Evolutionary conservation across 2,329 filamentous ascomycete species (phyloP).

Genomic region (Teratosphaeria epicoccoides): DNA sequence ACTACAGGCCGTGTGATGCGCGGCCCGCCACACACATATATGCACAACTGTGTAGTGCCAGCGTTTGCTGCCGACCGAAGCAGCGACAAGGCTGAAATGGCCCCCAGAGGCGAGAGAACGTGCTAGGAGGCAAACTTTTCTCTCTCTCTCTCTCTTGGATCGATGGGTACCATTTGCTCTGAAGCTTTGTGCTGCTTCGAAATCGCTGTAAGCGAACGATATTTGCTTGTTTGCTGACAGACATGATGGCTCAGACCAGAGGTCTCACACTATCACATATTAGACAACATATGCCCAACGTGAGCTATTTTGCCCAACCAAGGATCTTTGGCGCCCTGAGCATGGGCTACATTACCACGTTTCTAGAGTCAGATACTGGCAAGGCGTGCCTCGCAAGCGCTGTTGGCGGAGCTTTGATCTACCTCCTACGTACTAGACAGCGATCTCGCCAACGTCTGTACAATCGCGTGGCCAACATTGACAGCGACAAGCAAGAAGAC

Average conservation of each 20-base stretch:
- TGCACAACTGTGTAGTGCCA: background rate
- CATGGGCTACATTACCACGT: background rate
- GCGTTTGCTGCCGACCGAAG: no score
- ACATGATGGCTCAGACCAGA: background rate
- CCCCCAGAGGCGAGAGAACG: background rate
- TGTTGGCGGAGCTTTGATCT: background rate
- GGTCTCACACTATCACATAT: background rate
- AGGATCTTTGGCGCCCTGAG: background rate
- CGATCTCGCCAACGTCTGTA: background rate
- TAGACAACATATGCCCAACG: background rate
- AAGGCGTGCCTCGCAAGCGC: background rate
- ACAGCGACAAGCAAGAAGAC: background rate
- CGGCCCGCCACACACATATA: background rate
- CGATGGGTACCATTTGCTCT: background rate
- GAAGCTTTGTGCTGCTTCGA: background rate
- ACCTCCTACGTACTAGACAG: background rate
- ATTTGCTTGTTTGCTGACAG: background rate
- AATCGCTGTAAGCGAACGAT: background rate
- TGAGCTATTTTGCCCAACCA: background rate
- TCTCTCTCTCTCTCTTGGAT: background rate
- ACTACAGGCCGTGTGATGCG: background rate
- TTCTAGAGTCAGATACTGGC: background rate
- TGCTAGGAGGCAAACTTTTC: background rate
- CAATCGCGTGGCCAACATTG: background rate
- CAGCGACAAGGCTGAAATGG: no score